Evolutionary conservation across 345 rosid genomes (phyloP), one percentile per base, ranked within the genome.

Genomic region (Pseudoturritis turrita): DNA sequence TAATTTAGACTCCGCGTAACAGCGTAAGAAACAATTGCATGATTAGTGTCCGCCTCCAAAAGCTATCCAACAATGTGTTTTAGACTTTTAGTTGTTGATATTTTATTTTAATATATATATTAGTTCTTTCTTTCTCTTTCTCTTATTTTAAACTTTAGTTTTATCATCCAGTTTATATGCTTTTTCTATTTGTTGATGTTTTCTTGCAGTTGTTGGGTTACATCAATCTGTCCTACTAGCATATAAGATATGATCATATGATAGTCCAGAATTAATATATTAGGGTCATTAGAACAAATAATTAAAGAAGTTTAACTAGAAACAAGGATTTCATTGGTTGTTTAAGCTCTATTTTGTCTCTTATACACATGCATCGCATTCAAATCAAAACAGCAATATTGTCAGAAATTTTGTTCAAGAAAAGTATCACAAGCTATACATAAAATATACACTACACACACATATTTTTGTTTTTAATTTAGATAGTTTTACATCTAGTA

Each of bases 31-130:
- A 70, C 66, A 76, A 45, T 29, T 47, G 62, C 72, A 77, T 77
- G 76, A 77, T 77, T 71, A 64, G 72, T 76, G 80, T 76, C 76
- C 43, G 74, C 60, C 66, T 76, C 46, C 76, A 33, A 37, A 58
- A 75, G 74, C 79, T 75, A 75, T 26, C 70, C 44, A 75, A 54
- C 74, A 62, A 53, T 70, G 23, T 10, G 14, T 49, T 59, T 50
- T 52, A 33, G 58, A 33, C 37, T 33, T 33, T 33, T 33, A 8
- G 37, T 52, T 57, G 19, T 46, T 65, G 14, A 18, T 51, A 60
- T 68, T 57, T 18, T 65, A n/a, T 66, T 22, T 11, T 5, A 35
- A 37, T 43, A 10, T 60, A 59, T 59, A 10, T 10, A 46, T 47
- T 9, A 8, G 0, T 55, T 58, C 7, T 45, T 28, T n/a, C 3